Evolutionary conservation across 129 eudicot species (phyloP).

Genomic region (carrot (Daucus carota)): DH1_v3.0 NC_030383.2:12725501-12726000

Average conservation of each 20-base stretch:
- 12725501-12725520: not conserved
- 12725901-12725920: not conserved
- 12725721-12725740: slow-evolving; percentile 22
- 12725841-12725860: slow-evolving; percentile 4
- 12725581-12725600: too few species aligned
- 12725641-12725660: not conserved
- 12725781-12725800: slow-evolving; percentile 37
- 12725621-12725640: too few species aligned
- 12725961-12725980: slow-evolving; percentile 69
- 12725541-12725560: too few species aligned
- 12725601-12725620: too few species aligned
- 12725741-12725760: slow-evolving; percentile 46
- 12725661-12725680: slow-evolving; percentile 73
- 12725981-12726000: slow-evolving; percentile 41
- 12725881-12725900: slow-evolving; percentile 15
- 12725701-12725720: slow-evolving; percentile 48
- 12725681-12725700: slow-evolving; percentile 55
- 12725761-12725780: slow-evolving; percentile 3
- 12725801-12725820: slow-evolving; percentile 31
- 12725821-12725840: not conserved
- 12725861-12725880: slow-evolving; percentile 40
- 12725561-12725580: too few species aligned
- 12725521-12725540: not conserved
- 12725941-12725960: slow-evolving; percentile 40
- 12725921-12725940: slow-evolving; percentile 44